Evolutionary conservation across 2,329 filamentous ascomycete genomes (phyloP), one percentile per base, ranked within the genome.

Genomic region (Pyrenophora tritici-repentis): DNA sequence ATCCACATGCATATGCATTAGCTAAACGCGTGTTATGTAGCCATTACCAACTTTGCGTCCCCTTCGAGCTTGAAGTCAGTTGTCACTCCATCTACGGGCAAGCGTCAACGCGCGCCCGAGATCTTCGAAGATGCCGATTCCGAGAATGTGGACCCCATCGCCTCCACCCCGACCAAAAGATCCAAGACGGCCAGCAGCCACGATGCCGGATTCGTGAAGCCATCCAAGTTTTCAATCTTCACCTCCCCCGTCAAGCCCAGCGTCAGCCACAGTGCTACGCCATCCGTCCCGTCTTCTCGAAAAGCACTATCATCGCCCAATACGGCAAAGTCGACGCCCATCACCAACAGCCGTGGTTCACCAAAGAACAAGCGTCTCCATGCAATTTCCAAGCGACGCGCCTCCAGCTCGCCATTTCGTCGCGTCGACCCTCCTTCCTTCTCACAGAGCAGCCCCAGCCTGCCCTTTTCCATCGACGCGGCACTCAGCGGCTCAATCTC

Each of bases 381-480:
- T 43, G 84, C 91, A 56, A 79, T 91, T 35, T 85, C 83, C 42
- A 85, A 82, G 68, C 85, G 88, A 52, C 86, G 88, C 41, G 84
- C 84, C 53, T 83, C 81, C 13, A 65, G 53, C 60, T 81, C 81
- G n/a, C 80, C 83, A 5, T 85, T 86, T 72, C 78, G 82, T 37
- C 88, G 90, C 39, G 79, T 92, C 47, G 88, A 93, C 60, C 86
- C 88, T 1, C 87, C 89, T 1, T 75, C 82, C 12, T 86, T 86
- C 70, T 74, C 76, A 76, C 54, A 78, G 46, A 68, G 76, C 49
- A 76, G 74, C 26, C 68, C 73, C 7, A 65, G 65, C 4, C 71
- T 87, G 3, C 89, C 90, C 0, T 95, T 96, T 75, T 92, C 88
- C 45, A 86, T 96, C 53, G 89, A 94, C 68, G 88, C 90, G 18